Evolutionary conservation across 148 eudicot species (phyloP).

Genomic region (Gaultheria prostrata): DNA sequence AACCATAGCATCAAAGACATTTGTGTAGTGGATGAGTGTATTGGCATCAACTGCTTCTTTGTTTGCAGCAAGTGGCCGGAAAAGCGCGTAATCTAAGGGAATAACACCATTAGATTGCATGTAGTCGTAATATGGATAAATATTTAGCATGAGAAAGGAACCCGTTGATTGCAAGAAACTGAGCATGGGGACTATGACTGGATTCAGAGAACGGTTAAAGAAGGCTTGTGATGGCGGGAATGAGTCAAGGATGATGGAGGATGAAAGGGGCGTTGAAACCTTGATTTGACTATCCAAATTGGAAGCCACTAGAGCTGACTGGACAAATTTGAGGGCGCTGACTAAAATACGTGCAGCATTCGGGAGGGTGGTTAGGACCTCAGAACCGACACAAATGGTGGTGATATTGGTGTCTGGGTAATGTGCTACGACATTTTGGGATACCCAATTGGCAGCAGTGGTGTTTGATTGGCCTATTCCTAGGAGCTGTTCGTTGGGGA

Average conservation of each 20-base stretch:
- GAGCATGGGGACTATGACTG: constrained; percentile 62
- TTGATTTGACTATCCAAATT: constrained; percentile 61
- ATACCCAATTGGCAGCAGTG: constrained; percentile 84
- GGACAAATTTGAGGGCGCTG: constrained; percentile 60
- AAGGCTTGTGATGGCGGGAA: constrained; percentile 92
- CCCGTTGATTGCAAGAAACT: constrained; percentile 64
- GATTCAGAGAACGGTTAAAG: constrained; percentile 64
- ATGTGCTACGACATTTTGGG: constrained; percentile 76
- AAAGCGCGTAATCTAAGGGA: constrained; percentile 81
- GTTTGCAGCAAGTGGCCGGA: constrained; percentile 62
- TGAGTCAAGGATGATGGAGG: constrained; percentile 66
- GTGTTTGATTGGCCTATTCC: constrained; percentile 81
- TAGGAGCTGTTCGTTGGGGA: constrained; percentile 77
- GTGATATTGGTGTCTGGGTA: constrained; percentile 83
- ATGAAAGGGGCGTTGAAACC: constrained; percentile 75
- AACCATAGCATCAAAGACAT: constrained; percentile 82
- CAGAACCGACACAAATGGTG: constrained; percentile 76
- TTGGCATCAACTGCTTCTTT: constrained; percentile 86
- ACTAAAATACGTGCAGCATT: constrained; percentile 64
- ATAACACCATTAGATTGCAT: constrained; percentile 78
- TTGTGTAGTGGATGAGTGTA: constrained; percentile 75
- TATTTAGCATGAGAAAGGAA: constrained; percentile 68
- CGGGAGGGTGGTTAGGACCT: constrained; percentile 60
- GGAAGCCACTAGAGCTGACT: constrained; percentile 74
- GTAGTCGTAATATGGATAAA: constrained; percentile 83